Evolutionary conservation across 2,329 filamentous ascomycete genomes (phyloP).

Genomic region (Arthrinium phaeospermum): DNA sequence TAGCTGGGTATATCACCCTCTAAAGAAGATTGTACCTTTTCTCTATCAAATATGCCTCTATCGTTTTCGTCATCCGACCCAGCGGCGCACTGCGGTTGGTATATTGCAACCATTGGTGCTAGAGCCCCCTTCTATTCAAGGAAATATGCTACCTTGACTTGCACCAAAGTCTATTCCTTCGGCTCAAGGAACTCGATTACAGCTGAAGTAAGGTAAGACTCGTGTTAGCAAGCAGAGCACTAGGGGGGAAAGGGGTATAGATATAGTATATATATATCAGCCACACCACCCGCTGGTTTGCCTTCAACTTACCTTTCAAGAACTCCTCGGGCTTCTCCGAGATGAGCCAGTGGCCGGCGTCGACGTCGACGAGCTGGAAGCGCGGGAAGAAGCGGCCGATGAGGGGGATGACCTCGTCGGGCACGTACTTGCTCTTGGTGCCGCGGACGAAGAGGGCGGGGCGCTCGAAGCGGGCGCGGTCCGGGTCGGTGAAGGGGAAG

Average conservation of each 20-base stretch:
- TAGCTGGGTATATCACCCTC: constrained; percentile 23
- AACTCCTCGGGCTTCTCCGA: constrained; percentile 87
- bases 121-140: neutral
- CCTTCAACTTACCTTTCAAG: constrained; percentile 63
- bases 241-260: neutral
- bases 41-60: constrained; percentile 35
- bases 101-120: neutral
- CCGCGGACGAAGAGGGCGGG: constrained; percentile 83
- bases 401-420: constrained; percentile 79
- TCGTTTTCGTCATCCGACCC: constrained; percentile 28
- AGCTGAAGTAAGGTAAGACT: constrained; percentile 46
- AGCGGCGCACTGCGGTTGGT: neutral
- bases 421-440: constrained; percentile 77
- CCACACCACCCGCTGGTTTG: neutral
- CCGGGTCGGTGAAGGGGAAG: constrained; percentile 83
- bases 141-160: neutral
- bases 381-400: constrained; percentile 83
- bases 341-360: constrained; percentile 86
- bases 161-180: constrained; percentile 46
- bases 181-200: constrained; percentile 67
- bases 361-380: constrained; percentile 75
- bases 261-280: neutral
- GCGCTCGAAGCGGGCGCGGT: constrained; percentile 72
- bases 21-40: constrained; percentile 5
- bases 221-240: neutral